Evolutionary conservation across 73 alveolate species (phyloP).

Genomic region (Blepharisma stoltei): DNA sequence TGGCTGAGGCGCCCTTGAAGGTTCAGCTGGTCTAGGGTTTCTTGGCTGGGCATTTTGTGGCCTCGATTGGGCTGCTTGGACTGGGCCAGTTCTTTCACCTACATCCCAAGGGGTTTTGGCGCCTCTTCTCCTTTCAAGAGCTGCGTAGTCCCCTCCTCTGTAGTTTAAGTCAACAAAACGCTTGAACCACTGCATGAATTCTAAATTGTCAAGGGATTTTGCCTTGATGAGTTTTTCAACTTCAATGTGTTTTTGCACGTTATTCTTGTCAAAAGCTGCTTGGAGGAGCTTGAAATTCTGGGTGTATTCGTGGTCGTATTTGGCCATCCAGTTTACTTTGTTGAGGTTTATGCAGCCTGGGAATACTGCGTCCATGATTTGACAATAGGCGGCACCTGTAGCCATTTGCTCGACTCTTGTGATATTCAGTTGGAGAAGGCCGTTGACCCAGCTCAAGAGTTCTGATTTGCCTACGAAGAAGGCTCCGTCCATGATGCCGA

Average conservation of each 20-base stretch:
- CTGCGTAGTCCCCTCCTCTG: slow-evolving; percentile 72
- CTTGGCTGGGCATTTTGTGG: background rate
- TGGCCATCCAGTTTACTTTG: slow-evolving; percentile 90
- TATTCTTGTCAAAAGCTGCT: slow-evolving; percentile 75
- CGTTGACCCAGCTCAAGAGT: slow-evolving; percentile 73
- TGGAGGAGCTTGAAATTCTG: slow-evolving; percentile 83
- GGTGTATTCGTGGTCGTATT: slow-evolving; percentile 86
- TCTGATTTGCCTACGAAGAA: slow-evolving; percentile 84
- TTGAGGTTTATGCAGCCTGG: slow-evolving; percentile 79
- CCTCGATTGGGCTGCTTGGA: background rate
- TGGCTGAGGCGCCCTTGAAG: background rate
- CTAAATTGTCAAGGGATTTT: slow-evolving; percentile 87
- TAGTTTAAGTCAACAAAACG: slow-evolving; percentile 69
- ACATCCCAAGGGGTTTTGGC: slow-evolving; percentile 22
- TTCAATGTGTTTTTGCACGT: slow-evolving; percentile 77
- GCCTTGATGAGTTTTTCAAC: slow-evolving; percentile 78
- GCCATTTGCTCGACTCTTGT: slow-evolving; percentile 79
- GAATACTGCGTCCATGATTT: slow-evolving; percentile 81
- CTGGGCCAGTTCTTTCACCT: background rate
- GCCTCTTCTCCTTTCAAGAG: slow-evolving; percentile 82
- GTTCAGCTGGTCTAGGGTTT: background rate
- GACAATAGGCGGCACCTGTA: slow-evolving; percentile 84
- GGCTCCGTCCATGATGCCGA: slow-evolving; percentile 89
- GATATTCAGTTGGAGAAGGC: slow-evolving; percentile 58
- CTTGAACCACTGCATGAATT: slow-evolving; percentile 89